phyloP scores from a whole-genome alignment of 257 asterid species.

The Nemophila menziesii region DNA sequence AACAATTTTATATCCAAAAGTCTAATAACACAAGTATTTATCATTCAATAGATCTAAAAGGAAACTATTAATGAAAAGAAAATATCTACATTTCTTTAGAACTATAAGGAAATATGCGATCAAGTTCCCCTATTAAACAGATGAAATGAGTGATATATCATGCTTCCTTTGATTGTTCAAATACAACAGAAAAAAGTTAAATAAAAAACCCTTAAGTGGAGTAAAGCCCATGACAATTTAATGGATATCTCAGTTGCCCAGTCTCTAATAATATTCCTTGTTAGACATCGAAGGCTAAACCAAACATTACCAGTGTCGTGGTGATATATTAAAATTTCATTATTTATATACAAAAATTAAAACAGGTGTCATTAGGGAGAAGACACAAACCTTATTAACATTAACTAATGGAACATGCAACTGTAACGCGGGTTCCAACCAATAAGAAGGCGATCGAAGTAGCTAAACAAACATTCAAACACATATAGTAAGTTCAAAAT shows the following conservation, averaged over 20 bases:
- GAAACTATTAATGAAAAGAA: not conserved
- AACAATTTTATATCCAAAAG: too few relatives aligned
- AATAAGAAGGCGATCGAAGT: slow-evolving; percentile 46
- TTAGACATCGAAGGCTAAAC: slow-evolving; percentile 44
- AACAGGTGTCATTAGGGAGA: slow-evolving; percentile 3
- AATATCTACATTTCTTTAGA: slow-evolving; percentile 37
- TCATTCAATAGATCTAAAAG: not conserved
- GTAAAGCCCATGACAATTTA: slow-evolving; percentile 6
- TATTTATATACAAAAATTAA: too few relatives aligned
- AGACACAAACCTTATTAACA: slow-evolving; percentile 71
- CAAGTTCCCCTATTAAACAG: slow-evolving; percentile 64
- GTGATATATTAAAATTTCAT: too few relatives aligned
- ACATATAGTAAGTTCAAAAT: too few relatives aligned
- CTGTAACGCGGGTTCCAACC: slow-evolving; percentile 76
- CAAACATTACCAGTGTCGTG: not conserved
- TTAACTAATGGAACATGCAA: slow-evolving; percentile 79
- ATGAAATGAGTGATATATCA: not conserved
- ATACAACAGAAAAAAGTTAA: too few relatives aligned
- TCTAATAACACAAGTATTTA: not conserved
- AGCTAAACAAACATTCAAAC: slow-evolving; percentile 46
- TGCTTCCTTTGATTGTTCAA: too few relatives aligned
- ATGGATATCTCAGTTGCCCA: slow-evolving; percentile 86
- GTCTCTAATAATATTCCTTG: slow-evolving; percentile 90
- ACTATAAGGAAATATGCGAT: slow-evolving; percentile 57
- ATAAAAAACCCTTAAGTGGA: too few relatives aligned